Base-by-base conservation (phyloP, 2,329 filamentous ascomycete species). In the Ceratocystiopsis sp. region DNA sequence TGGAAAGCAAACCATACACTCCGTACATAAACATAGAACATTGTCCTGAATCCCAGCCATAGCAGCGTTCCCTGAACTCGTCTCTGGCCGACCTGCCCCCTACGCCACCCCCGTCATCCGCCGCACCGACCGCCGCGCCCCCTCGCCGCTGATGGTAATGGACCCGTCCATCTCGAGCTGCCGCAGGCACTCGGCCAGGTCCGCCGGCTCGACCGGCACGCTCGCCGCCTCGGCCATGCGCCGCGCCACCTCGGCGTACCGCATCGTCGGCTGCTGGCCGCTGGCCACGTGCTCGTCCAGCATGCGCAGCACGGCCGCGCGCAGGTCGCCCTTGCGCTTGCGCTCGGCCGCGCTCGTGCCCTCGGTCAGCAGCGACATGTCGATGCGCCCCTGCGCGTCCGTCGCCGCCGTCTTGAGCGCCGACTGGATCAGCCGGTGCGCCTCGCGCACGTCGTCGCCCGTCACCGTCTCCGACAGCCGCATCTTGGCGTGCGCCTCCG, bases 401-500 rank as follows among this genome's bases (percentile, higher is more conserved):
- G 93, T 98, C n/a, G 91, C 91, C 0, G 89, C 84, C 50, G 93
- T 93, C 69, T 96, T 96, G 56, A 98, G 75, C 1, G 93, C 91
- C 1, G 79, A 83, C 55, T 89, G 85, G 61, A 98, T 98, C 37
- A 98, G 69, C 12, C 91, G 80, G 39, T 93, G 84, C 0, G 91
- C 87, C 64, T 98, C 91, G 41, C 76, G 66, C 7, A 98, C 93
- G 55, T 98, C 93, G 40, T 73, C 72, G 25, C 72, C 75, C 0
- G 83, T 86, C 37, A 98, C 91, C 14, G 69, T 73, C 3, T 68
- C 59, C 0, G 81, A 75, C 6, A 98, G 73, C 4, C 91, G 82
- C 93, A 98, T 98, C 62, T 95, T 95, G 41, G 91, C 93, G 61
- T 98, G 93, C 0, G 87, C 91, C 66, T 98, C 91, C 1, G 87